Base-by-base conservation (phyloP, 2,329 filamentous ascomycete species). In the Penicillium hordei region DNA sequence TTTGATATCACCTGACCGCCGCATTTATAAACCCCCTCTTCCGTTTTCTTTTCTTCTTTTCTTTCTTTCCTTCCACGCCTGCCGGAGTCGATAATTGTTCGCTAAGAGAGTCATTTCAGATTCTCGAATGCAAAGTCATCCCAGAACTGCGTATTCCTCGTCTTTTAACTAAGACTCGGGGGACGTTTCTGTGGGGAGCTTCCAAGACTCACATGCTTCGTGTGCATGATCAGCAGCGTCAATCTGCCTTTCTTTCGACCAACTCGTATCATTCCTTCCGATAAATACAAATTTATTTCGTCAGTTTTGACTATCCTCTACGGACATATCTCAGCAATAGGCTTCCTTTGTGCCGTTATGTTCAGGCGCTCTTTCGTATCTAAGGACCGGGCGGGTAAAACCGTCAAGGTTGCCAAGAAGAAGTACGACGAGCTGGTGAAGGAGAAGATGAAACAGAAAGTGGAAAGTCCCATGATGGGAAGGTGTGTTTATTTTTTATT, bases 301-400 rank as follows among this genome's bases (percentile, higher is more conserved):
- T 68, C 70, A 52, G 52, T 72, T 66, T 79, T 76, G 71, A 78
- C 77, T 77, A 72, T 77, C 81, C 77, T 76, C 75, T 79, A 70
- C 73, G 73, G 64, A 71, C 69, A 62, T 73, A 65, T 53, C 59
- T 69, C 59, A 62, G 61, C 54, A 67, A 69, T 60, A 60, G 69
- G 65, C 0, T 9, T 31, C 12, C 17, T 48, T 66, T 68, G 68
- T 66, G 71, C 73, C 80, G 82, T 75, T 77, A 96, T 96, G 91
- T 96, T 96, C 83, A 95, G 92, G 81, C 91, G 91, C 76, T 93
- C 92, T 72, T 93, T 94, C 80, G 83, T 87, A 76, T 88, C 89
- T 68, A 89, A 88, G 77, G 89, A 93, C 78, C 90, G 92, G 72
- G 89, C 93, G 77, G 89, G 91, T 81, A 97, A 96, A 86, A 83